phyloP scores from a whole-genome alignment of 139 green algal species.

The Tetradesmus obliquus region DNA sequence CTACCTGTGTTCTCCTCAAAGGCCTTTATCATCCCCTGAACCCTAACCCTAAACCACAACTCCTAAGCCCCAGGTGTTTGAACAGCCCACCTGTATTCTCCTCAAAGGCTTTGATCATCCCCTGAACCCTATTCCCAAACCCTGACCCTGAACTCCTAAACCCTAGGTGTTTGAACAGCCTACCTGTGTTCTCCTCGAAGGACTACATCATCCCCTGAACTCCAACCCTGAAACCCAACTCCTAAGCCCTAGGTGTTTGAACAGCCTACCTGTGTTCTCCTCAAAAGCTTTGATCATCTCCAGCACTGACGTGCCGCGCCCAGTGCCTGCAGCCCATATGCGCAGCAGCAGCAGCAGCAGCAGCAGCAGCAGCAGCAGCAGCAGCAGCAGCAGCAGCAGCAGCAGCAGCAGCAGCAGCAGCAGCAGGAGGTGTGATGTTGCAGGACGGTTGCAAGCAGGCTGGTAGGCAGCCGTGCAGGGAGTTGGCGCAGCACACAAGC shows the following conservation, averaged over 20 bases:
- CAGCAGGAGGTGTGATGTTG: too few relatives aligned
- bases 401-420: too few relatives aligned
- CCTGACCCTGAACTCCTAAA: too few relatives aligned
- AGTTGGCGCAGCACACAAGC: not conserved
- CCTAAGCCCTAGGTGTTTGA: conserved; percentile 17
- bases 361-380: not conserved
- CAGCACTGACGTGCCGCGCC: conserved; percentile 90
- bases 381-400: not conserved
- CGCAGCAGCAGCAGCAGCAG: not conserved
- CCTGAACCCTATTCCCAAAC: too few relatives aligned
- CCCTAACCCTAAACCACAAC: too few relatives aligned
- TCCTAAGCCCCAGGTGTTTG: not conserved
- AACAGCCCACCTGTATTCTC: conserved; percentile 48
- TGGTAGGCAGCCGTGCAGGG: too few relatives aligned
- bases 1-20: too few relatives aligned
- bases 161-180: conserved; percentile 58
- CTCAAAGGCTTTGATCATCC: too few relatives aligned
- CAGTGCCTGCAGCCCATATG: conserved; percentile 53
- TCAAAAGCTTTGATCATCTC: conserved; percentile 98
- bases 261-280: conserved; percentile 85
- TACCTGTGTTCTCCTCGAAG: conserved; percentile 93
- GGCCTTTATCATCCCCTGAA: too few relatives aligned
- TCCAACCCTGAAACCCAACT: too few relatives aligned
- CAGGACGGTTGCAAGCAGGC: too few relatives aligned
- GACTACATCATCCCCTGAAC: too few relatives aligned